Evolutionary conservation across 345 rosid species (phyloP), one percentile per base, ranked within the genome.

Genomic region (Rhodamnia argentea): DNA sequence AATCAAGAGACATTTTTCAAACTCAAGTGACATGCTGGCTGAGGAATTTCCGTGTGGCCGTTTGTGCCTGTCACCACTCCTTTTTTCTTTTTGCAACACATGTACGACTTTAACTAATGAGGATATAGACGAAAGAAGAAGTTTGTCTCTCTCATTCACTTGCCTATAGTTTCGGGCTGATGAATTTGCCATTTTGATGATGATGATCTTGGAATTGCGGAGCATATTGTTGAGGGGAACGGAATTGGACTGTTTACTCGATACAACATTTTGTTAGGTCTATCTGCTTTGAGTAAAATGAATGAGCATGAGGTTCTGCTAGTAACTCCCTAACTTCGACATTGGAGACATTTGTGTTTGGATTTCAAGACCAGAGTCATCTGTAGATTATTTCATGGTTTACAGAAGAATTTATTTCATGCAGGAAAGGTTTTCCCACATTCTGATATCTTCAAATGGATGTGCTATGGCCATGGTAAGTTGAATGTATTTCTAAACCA

Each of bases 391-490:
- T 18, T 84, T 7, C 22, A 50, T 70, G 52, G 81, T 29, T 18
- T 11, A 52, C 52, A 40, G 55, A 82, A 78, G 12, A n/a, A 29
- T 86, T 70, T 51, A 54, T 84, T 74, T 76, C 7, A 56, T 90
- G 89, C 98, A 97, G 99, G 95, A 83, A 96, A 92, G 87, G 91
- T 93, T 44, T 97, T 97, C 89, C 99, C 99, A 85, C 88, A 93
- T 91, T 89, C 88, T 51, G 98, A 97, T 87, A 91, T 96, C 44
- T 88, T 94, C 90, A 96, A 93, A 88, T 97, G 99, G 98, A 89
- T 96, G 93, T 96, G 93, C 56, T 96, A 97, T 60, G 99, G 99
- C 87, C 93, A 97, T 83, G 99, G 99, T 96, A 90, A 88, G 82
- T 16, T n/a, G 22, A 60, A 27, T 62, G n/a, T 51, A 50, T 59